These are phyloP conservation scores for Xylaria digitata DNA, from an alignment of 2,329 filamentous ascomycete genomes.

Conservation along the genomic window DNA sequence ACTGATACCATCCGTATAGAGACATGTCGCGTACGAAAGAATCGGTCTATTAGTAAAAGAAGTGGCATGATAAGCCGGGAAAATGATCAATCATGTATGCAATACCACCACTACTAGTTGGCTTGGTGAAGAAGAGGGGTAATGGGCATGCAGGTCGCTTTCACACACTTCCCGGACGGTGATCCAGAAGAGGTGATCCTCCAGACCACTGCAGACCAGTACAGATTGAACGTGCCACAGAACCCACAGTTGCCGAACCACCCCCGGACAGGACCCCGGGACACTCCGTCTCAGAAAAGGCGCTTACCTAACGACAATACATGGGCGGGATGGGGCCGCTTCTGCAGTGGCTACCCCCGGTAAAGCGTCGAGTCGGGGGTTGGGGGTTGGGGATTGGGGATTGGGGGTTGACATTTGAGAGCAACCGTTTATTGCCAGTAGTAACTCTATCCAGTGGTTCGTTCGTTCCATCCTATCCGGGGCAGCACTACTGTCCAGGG, in stretches of 20 bases:
- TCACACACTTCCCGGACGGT: background rate
- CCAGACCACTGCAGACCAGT: background rate
- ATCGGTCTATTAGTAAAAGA: constrained; percentile 11
- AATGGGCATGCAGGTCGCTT: constrained; percentile 4
- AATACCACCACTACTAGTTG: too few relatives aligned
- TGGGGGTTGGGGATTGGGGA: too few relatives aligned
- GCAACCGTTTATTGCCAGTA: too few relatives aligned
- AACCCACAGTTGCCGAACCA: constrained; percentile 33
- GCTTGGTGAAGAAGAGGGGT: constrained; percentile 17
- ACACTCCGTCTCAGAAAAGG: constrained; percentile 7
- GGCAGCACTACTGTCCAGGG: background rate
- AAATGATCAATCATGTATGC: constrained; percentile 6
- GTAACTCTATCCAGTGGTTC: too few relatives aligned
- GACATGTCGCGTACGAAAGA: background rate
- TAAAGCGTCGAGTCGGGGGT: too few relatives aligned
- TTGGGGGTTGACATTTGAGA: too few relatives aligned
- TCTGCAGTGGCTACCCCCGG: constrained; percentile 23
- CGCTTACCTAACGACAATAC: constrained; percentile 2
- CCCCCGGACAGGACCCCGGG: constrained; percentile 17
- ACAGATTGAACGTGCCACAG: constrained; percentile 13
- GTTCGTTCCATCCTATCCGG: too few relatives aligned
- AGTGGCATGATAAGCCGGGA: constrained; percentile 23
- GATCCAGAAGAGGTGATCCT: too few relatives aligned
- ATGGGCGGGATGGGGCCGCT: constrained; percentile 32
- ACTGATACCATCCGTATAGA: too few relatives aligned